Percentiles rank a stretch among this genome's conserved stretches.
Conservation (phyloP, 2,329 filamentous ascomycete genomes). For the Sordariomycetes sp. region DNA sequence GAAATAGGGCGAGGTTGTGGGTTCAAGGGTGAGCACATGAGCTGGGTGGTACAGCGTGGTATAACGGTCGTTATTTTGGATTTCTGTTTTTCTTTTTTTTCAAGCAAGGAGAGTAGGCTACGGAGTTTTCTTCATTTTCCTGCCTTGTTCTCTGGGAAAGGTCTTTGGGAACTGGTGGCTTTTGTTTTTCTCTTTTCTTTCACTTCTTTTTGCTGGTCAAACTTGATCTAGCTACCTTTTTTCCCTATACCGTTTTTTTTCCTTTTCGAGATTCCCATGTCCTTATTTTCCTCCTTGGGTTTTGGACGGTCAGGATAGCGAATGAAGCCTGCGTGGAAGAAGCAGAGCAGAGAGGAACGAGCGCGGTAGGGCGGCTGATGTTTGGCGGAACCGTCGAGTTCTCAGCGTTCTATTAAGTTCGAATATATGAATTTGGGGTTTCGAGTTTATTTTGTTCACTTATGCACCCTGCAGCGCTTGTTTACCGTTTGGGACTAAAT, state of each 20-base stretch:
- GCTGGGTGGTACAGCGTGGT: neutral
- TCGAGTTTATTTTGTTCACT: too few species aligned
- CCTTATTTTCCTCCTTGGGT: too few species aligned
- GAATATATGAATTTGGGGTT: too few species aligned
- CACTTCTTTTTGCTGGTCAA: neutral
- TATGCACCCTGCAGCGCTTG: too few species aligned
- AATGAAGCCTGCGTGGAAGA: too few species aligned
- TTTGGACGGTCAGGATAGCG: too few species aligned
- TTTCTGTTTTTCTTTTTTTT: conserved; percentile 11
- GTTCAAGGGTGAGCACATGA: neutral
- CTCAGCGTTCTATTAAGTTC: too few species aligned
- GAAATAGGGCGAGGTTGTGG: neutral
- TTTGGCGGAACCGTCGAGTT: too few species aligned
- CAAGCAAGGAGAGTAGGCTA: conserved; percentile 9
- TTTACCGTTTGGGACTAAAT: too few species aligned
- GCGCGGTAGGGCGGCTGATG: too few species aligned
- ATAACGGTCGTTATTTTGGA: neutral
- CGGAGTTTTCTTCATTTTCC: conserved; percentile 3
- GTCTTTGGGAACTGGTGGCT: neutral
- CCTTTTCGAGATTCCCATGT: too few species aligned
- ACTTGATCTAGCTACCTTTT: neutral
- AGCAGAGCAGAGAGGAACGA: neutral
- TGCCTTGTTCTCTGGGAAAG: neutral
- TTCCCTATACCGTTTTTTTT: neutral
- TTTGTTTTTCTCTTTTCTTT: neutral